A percentile compares a stretch with the other conserved stretches of the same genome.
These are phyloP conservation scores for Bryoerythrophyllum caledonicum DNA, from an alignment of 225 moss, liverwort and hornwort species.

Conservation along the genomic window DNA sequence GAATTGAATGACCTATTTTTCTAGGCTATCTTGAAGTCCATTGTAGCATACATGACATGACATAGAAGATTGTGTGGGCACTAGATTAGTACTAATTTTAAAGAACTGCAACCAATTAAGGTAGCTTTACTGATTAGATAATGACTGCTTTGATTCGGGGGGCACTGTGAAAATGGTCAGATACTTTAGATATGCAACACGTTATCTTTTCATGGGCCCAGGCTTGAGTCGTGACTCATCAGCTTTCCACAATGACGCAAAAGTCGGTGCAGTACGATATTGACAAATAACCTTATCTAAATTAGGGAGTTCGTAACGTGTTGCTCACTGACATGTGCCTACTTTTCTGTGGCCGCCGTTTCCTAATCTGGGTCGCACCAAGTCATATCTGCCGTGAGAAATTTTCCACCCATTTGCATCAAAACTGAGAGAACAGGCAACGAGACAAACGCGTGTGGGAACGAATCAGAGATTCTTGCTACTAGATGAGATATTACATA, in stretches of 20 bases:
- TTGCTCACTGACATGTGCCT: not conserved
- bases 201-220: constrained; percentile 13
- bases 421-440: not conserved
- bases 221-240: constrained; percentile 5
- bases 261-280: not conserved
- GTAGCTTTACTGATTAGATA: too few relatives aligned
- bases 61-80: too few relatives aligned
- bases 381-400: not conserved
- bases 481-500: not conserved
- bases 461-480: constrained; percentile 8
- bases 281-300: not conserved
- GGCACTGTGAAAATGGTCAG: not conserved
- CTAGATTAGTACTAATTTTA: too few relatives aligned
- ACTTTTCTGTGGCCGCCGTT: not conserved
- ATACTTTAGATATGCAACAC: not conserved
- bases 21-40: too few relatives aligned
- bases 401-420: not conserved
- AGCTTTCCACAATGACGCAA: not conserved
- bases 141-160: not conserved
- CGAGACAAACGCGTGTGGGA: too few relatives aligned
- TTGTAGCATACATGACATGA: too few relatives aligned
- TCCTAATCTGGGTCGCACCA: not conserved
- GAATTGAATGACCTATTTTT: too few relatives aligned
- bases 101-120: too few relatives aligned
- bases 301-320: constrained; percentile 12